Percentiles rank a stretch among this genome's conserved stretches.
Evolutionary conservation across 2,329 filamentous ascomycete genomes (phyloP).

Genomic region (Colletotrichum truncatum): DNA sequence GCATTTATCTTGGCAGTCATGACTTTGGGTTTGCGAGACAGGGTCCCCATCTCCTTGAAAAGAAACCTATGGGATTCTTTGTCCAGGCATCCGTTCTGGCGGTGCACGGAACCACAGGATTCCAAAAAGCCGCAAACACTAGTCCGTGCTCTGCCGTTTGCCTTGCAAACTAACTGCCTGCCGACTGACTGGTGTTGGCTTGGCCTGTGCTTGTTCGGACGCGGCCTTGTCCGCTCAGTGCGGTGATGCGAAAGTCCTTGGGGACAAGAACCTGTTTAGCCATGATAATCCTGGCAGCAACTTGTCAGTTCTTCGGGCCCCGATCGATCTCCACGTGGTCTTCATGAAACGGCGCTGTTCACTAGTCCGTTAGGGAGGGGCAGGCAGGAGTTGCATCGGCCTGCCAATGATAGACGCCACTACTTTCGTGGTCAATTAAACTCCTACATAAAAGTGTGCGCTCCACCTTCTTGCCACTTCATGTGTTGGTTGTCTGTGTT

Average conservation of each 20-base stretch:
- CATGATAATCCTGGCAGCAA: neutral
- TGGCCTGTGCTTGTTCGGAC: conserved; percentile 7
- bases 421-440: neutral
- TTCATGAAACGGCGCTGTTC: conserved; percentile 5
- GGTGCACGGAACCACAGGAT: neutral
- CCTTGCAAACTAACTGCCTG: neutral
- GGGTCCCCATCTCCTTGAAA: neutral
- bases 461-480: neutral
- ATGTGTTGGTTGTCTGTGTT: neutral
- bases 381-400: neutral
- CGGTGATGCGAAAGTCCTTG: neutral
- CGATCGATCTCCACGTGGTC: conserved; percentile 1
- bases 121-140: neutral
- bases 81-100: neutral
- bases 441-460: neutral
- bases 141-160: neutral
- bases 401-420: neutral
- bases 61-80: neutral
- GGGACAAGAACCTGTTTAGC: neutral
- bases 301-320: neutral
- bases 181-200: neutral
- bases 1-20: neutral
- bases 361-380: neutral
- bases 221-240: neutral
- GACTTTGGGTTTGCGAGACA: neutral